Base-by-base conservation (phyloP, 768 basidiomycete genomes). In the Lactarius sanguifluus region DNA sequence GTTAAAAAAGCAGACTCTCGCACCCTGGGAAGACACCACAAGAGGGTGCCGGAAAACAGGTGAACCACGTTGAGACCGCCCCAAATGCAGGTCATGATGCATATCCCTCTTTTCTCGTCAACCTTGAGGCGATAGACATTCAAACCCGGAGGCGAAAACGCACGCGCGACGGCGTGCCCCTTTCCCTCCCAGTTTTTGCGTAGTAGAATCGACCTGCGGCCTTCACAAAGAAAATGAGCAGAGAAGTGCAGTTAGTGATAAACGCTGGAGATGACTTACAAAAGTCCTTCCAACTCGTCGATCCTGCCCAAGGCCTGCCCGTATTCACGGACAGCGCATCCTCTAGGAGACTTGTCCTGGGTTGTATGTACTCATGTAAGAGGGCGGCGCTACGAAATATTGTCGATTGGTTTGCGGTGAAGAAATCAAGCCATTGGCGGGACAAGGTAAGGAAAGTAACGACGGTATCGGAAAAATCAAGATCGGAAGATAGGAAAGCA, bases 91-190 rank as follows among this genome's bases (percentile, higher is more conserved):
- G 89, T 91, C 4, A 82, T 82, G 52, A 92, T 82, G 58, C 88
- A 77, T 28, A 87, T 79, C 3, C 85, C 83, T 13, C 79, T 79
- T 38, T 79, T 75, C 71, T 89, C 85, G 64, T 94, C 92, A 23
- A 89, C 82, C 76, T 93, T 93, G 77, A 92, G 85, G 7, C 90
- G 85, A 75, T 92, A 89, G 0, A 90, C 85, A 5, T 73, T 70
- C 30, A 69, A 68, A 25, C 81, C 78, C 6, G 78, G 71, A 8
- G 73, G 64, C 1, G 72, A 69, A 45, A 82, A 74, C n/a, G 75
- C 65, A 25, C 73, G 79, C 16, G 77, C 71, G 4, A 69, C 68
- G 10, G 84, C 83, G 2, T 80, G 78, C 0, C 78, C 83, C 43
- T 77, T 76, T 9, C 86, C 90, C 2, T 75, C 69, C 90, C 89